phyloP scores from a whole-genome alignment of 1,284 basidiomycete species.

The Pseudozyma pruni region DNA sequence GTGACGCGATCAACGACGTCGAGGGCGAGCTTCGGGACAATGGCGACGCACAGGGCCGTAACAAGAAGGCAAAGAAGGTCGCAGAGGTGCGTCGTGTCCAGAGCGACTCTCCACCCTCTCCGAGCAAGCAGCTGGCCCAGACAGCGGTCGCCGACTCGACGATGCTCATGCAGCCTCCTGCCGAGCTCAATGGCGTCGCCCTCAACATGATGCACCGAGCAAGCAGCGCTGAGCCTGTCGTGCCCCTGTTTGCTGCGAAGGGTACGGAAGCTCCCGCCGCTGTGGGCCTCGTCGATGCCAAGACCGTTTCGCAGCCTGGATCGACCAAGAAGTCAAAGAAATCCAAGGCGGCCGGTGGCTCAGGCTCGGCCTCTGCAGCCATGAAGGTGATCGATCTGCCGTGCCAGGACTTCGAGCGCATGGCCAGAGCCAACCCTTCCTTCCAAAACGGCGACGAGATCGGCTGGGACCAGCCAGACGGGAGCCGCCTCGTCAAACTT shows the following conservation, averaged over 20 bases:
- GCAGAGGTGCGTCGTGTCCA: conserved; percentile 27
- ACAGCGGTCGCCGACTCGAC: conserved; percentile 3
- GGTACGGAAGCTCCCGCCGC: conserved; percentile 2
- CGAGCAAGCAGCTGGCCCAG: conserved; percentile 22
- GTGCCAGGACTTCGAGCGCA: conserved; percentile 44
- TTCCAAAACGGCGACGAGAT: conserved; percentile 46
- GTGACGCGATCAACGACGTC: conserved; percentile 19
- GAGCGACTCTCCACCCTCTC: conserved; percentile 41
- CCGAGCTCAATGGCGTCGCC: conserved; percentile 3
- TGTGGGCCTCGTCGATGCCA: not conserved
- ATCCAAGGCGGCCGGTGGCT: conserved; percentile 15
- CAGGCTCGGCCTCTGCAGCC: conserved; percentile 25
- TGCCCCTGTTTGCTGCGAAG: conserved; percentile 7
- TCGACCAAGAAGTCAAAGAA: conserved; percentile 36
- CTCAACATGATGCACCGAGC: conserved; percentile 16
- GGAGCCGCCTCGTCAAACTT: conserved; percentile 63
- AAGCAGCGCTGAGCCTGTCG: conserved; percentile 22
- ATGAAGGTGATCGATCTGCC: conserved; percentile 36
- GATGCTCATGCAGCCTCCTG: conserved; percentile 12
- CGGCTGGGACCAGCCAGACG: conserved; percentile 65
- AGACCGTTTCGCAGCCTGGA: conserved; percentile 7
- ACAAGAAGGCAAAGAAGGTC: conserved; percentile 37
- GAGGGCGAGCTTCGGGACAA: conserved; percentile 13
- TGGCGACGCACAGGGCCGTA: conserved; percentile 7
- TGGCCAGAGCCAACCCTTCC: conserved; percentile 23